Evolutionary conservation across 2,329 filamentous ascomycete genomes (phyloP).

Genomic region (Zymoseptoria brevis): DNA sequence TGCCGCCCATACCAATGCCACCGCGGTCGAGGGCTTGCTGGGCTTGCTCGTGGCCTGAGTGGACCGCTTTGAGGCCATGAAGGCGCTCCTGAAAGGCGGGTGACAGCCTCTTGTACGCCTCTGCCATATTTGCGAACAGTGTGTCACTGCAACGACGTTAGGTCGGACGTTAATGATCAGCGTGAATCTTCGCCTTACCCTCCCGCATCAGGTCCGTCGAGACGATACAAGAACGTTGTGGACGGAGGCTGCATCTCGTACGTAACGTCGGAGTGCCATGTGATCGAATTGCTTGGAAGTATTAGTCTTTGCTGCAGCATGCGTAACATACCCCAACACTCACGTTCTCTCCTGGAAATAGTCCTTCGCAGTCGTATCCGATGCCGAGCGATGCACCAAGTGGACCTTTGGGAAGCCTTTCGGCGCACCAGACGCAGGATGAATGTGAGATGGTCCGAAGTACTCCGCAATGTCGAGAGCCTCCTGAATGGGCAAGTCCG

Average conservation of each 20-base stretch:
- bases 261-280: constrained; percentile 83
- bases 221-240: constrained; percentile 79
- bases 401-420: constrained; percentile 67
- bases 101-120: constrained; percentile 73
- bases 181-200: constrained; percentile 69
- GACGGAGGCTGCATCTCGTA: constrained; percentile 85
- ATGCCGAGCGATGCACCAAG: constrained; percentile 65
- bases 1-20: constrained; percentile 44
- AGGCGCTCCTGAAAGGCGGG: constrained; percentile 71
- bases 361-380: constrained; percentile 52
- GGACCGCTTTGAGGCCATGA: constrained; percentile 71
- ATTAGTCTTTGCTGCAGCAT: background rate
- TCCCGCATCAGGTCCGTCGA: constrained; percentile 72
- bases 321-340: background rate
- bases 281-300: constrained; percentile 49
- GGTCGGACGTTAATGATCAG: constrained; percentile 56
- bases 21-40: constrained; percentile 58
- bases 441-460: constrained; percentile 75
- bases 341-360: constrained; percentile 60
- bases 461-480: constrained; percentile 64
- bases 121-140: constrained; percentile 68
- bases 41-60: constrained; percentile 74
- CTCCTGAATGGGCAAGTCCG: constrained; percentile 58
- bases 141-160: constrained; percentile 55
- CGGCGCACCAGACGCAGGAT: constrained; percentile 69